Percentiles rank a stretch among this genome's conserved stretches.
These are phyloP conservation scores for Litsea cubeba DNA, from an alignment of 164 flowering plant species.

Conservation along the genomic window DNA sequence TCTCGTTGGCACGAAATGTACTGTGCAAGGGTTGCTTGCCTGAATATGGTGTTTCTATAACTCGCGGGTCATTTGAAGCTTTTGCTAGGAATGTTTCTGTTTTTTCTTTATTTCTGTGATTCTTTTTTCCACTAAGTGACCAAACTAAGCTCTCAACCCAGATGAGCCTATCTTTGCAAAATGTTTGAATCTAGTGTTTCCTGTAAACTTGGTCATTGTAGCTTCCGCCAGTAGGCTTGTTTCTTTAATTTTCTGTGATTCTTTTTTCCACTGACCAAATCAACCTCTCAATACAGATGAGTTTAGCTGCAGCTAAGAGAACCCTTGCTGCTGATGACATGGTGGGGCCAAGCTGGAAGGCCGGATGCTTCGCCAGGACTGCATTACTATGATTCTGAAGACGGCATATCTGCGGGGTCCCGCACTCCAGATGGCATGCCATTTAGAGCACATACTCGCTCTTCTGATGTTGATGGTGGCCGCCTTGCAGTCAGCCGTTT, in stretches of 20 bases:
- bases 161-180: too few relatives aligned
- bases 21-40: too few relatives aligned
- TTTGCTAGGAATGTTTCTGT: too few relatives aligned
- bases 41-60: too few relatives aligned
- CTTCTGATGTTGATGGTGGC: slow-evolving; percentile 33
- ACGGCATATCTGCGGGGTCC: slow-evolving; percentile 40
- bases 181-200: too few relatives aligned
- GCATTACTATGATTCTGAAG: slow-evolving; percentile 62
- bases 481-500: slow-evolving; percentile 36
- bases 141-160: neutral
- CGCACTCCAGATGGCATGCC: slow-evolving; percentile 65
- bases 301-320: slow-evolving; percentile 74
- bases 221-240: too few relatives aligned
- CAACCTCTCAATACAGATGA: slow-evolving; percentile 41
- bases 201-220: too few relatives aligned
- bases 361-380: slow-evolving; percentile 37
- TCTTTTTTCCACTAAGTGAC: neutral
- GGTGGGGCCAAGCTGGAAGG: slow-evolving; percentile 41
- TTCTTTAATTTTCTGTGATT: too few relatives aligned
- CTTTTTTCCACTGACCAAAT: too few relatives aligned
- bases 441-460: slow-evolving; percentile 19
- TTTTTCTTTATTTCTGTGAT: too few relatives aligned
- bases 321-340: slow-evolving; percentile 40
- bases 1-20: too few relatives aligned
- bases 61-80: too few relatives aligned